Conservation (phyloP, 2,329 filamentous ascomycete genomes). For the Pseudogymnoascus sp. region DNA sequence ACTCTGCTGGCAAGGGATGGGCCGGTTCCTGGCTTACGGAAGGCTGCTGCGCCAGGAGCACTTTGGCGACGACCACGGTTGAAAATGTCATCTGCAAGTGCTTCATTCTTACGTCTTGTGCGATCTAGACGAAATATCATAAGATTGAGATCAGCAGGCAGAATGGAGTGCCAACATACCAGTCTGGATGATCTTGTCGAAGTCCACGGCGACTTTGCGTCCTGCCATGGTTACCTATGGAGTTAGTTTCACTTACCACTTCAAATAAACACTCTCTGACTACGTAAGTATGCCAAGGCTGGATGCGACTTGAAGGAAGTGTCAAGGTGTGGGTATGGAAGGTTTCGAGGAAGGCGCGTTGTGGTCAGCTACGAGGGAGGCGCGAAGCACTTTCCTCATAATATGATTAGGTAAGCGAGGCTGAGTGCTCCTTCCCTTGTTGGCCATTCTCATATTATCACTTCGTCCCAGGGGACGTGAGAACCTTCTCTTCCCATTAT, state of each 20-base stretch:
- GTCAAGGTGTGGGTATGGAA: not conserved
- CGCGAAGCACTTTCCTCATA: slow-evolving; percentile 4
- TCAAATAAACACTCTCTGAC: not conserved
- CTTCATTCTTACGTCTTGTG: slow-evolving; percentile 64
- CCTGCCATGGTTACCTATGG: slow-evolving; percentile 25
- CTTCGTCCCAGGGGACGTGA: not conserved
- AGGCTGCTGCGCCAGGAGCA: slow-evolving; percentile 41
- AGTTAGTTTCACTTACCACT: slow-evolving; percentile 12
- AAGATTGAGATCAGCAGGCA: not conserved
- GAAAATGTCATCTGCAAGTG: slow-evolving; percentile 67
- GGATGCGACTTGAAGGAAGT: not conserved
- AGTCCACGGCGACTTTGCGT: slow-evolving; percentile 26
- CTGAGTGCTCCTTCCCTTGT: not conserved
- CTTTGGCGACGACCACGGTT: slow-evolving; percentile 53
- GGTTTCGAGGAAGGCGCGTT: slow-evolving; percentile 6
- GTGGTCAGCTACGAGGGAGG: not conserved
- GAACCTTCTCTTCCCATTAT: not conserved
- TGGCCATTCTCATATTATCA: slow-evolving; percentile 6
- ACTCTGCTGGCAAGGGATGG: slow-evolving; percentile 64
- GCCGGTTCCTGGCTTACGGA: slow-evolving; percentile 39
- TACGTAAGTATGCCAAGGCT: not conserved
- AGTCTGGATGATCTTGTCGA: slow-evolving; percentile 30
- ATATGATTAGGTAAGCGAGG: slow-evolving; percentile 10
- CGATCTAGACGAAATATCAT: slow-evolving; percentile 35
- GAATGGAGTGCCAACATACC: slow-evolving; percentile 20